Percentiles rank a stretch among this genome's conserved stretches.
Conservation (phyloP, 192 early-diverging fungal species). For the Gaertneriomyces sp. region DNA sequence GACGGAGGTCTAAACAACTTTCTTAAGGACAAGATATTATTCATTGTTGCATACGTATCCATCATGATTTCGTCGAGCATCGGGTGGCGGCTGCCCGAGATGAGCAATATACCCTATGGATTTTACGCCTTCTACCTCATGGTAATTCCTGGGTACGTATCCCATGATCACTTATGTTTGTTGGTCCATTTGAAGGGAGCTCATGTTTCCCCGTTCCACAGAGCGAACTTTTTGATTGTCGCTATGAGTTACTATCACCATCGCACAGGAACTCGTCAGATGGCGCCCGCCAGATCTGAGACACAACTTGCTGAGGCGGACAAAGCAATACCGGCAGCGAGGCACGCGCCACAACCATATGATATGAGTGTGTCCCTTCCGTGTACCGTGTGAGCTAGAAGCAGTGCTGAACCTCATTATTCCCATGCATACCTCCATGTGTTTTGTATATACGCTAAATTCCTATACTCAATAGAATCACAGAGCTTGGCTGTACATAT, state of each 20-base stretch:
- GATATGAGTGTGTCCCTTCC: too few relatives aligned
- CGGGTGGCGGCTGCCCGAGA: conserved; percentile 3
- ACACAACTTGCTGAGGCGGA: background rate
- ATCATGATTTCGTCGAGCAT: conserved; percentile 12
- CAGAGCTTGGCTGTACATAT: too few relatives aligned
- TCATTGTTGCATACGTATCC: conserved; percentile 14
- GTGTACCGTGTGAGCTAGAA: too few relatives aligned
- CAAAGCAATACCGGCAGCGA: background rate
- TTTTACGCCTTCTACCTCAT: conserved; percentile 17
- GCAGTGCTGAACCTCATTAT: too few relatives aligned
- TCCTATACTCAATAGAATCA: too few relatives aligned
- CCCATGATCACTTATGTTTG: background rate
- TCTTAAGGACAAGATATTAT: conserved; percentile 12
- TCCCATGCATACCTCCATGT: too few relatives aligned
- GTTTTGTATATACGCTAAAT: too few relatives aligned
- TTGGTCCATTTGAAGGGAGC: background rate
- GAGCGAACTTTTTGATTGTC: conserved; percentile 19
- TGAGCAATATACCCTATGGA: conserved; percentile 9
- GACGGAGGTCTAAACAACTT: too few relatives aligned
- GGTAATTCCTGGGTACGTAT: conserved; percentile 6
- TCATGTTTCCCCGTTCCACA: background rate
- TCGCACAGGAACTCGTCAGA: background rate
- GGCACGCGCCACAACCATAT: background rate
- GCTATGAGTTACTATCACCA: conserved; percentile 24
- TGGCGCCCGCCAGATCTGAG: background rate